These are phyloP conservation scores for Clonostachys solani DNA, from an alignment of 2,329 filamentous ascomycete genomes.

Conservation along the genomic window DNA sequence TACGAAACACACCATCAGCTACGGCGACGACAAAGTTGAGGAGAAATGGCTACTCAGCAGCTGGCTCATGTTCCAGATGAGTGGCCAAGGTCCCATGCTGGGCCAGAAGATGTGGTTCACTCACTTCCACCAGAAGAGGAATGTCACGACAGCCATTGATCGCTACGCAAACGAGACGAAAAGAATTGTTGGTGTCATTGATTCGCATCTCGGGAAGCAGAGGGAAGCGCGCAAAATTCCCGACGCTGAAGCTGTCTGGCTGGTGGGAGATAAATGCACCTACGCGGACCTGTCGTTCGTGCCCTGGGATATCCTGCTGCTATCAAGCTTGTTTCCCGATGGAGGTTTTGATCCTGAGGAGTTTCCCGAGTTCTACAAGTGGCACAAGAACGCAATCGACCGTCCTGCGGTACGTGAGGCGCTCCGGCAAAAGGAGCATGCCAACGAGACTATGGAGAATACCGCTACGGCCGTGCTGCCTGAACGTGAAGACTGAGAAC, in stretches of 20 bases:
- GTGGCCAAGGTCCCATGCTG: constrained; percentile 38
- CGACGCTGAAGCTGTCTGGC: constrained; percentile 11
- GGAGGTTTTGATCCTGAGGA: no score
- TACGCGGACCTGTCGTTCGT: constrained; percentile 31
- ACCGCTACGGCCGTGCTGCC: no score
- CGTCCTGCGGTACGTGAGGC: no score
- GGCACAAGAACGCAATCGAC: no score
- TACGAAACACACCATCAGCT: constrained; percentile 2
- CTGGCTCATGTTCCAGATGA: not conserved
- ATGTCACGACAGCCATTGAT: constrained; percentile 9
- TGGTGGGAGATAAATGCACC: constrained; percentile 35
- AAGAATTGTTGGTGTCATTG: constrained; percentile 18
- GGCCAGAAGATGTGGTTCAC: constrained; percentile 35
- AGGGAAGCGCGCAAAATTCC: no score
- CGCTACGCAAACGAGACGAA: constrained; percentile 19
- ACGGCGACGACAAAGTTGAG: not conserved
- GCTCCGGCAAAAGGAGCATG: no score
- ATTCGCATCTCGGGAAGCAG: constrained; percentile 10
- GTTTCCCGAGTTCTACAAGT: no score
- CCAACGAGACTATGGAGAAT: no score
- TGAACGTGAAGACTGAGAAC: no score
- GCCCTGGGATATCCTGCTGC: not conserved
- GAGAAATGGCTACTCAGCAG: not conserved
- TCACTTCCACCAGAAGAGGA: not conserved
- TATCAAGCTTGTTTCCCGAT: no score